Evolutionary conservation across 805 yeast genomes (phyloP).

Genomic region (Teunomyces funiuensis): DNA sequence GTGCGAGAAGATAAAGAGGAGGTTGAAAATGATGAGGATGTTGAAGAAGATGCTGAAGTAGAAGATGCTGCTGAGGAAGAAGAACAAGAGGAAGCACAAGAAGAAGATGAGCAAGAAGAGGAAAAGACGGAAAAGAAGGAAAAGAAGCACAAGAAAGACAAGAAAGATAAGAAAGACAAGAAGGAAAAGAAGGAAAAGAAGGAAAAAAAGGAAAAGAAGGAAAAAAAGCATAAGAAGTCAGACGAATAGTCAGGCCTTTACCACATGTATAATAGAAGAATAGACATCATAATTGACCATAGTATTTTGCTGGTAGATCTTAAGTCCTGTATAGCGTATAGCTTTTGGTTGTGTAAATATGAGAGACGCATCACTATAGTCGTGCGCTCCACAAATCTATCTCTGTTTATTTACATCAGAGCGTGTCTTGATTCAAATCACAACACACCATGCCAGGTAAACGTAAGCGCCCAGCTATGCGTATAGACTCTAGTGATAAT

Average conservation of each 20-base stretch:
- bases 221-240: slow-evolving; percentile 17
- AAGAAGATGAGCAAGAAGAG: slow-evolving; percentile 5
- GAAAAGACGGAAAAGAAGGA: slow-evolving; percentile 12
- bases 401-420: slow-evolving; percentile 1
- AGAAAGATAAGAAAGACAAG: slow-evolving; percentile 20
- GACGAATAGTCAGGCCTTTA: slow-evolving; percentile 4
- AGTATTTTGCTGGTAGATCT: no score
- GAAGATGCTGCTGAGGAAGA: slow-evolving; percentile 9
- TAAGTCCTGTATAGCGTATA: no score
- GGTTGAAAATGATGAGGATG: neutral
- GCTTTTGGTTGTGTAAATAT: neutral
- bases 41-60: slow-evolving; percentile 11
- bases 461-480: slow-evolving; percentile 11
- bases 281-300: no score
- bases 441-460: slow-evolving; percentile 10
- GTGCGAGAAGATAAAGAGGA: slow-evolving; percentile 11
- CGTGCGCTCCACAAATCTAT: neutral
- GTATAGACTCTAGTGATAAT: slow-evolving; percentile 16
- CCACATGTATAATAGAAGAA: slow-evolving; percentile 6
- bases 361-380: neutral
- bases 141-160: slow-evolving; percentile 19
- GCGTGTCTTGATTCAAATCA: neutral
- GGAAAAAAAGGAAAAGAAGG: slow-evolving; percentile 25
- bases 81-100: slow-evolving; percentile 10
- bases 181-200: slow-evolving; percentile 26